Percentiles rank a stretch among this genome's conserved stretches.
Conservation (phyloP, 1,284 basidiomycete genomes). For the Psilocybe mexicana region DNA sequence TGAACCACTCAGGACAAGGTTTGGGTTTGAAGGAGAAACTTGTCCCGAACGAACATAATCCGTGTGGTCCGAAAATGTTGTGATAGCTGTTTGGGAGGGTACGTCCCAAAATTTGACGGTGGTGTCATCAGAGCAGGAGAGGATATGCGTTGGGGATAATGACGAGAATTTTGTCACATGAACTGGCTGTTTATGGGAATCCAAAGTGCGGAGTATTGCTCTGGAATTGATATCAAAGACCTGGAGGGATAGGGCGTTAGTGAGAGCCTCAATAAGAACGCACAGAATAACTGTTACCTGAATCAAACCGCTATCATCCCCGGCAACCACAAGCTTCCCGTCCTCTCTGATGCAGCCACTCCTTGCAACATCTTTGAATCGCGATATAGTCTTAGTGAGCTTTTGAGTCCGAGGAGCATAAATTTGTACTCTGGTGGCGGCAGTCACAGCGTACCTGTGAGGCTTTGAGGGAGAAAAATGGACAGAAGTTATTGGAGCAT, state of each 20-base stretch:
- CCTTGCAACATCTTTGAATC: slow-evolving; percentile 95
- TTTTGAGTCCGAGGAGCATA: slow-evolving; percentile 96
- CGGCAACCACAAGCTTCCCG: slow-evolving; percentile 93
- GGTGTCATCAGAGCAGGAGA: slow-evolving; percentile 96
- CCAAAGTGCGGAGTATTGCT: slow-evolving; percentile 90
- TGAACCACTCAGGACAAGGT: slow-evolving; percentile 88
- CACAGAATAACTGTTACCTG: slow-evolving; percentile 51
- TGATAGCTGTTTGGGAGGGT: slow-evolving; percentile 81
- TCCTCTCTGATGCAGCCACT: slow-evolving; percentile 88
- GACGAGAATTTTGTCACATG: slow-evolving; percentile 94
- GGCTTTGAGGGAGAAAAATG: slow-evolving; percentile 87
- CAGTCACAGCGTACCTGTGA: slow-evolving; percentile 93
- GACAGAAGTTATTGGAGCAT: slow-evolving; percentile 89
- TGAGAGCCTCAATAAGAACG: neutral
- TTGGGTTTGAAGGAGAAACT: slow-evolving; percentile 81
- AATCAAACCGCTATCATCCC: slow-evolving; percentile 91
- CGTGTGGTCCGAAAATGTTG: slow-evolving; percentile 82
- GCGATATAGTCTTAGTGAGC: slow-evolving; percentile 92
- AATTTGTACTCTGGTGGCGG: slow-evolving; percentile 92
- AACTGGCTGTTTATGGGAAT: slow-evolving; percentile 93
- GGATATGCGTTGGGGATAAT: slow-evolving; percentile 77
- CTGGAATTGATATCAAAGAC: slow-evolving; percentile 95
- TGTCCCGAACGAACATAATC: slow-evolving; percentile 96
- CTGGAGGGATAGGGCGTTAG: slow-evolving; percentile 38
- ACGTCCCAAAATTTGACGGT: slow-evolving; percentile 96